Conservation (phyloP, 2,329 filamentous ascomycete genomes). For the Colletotrichum sp. region DNA sequence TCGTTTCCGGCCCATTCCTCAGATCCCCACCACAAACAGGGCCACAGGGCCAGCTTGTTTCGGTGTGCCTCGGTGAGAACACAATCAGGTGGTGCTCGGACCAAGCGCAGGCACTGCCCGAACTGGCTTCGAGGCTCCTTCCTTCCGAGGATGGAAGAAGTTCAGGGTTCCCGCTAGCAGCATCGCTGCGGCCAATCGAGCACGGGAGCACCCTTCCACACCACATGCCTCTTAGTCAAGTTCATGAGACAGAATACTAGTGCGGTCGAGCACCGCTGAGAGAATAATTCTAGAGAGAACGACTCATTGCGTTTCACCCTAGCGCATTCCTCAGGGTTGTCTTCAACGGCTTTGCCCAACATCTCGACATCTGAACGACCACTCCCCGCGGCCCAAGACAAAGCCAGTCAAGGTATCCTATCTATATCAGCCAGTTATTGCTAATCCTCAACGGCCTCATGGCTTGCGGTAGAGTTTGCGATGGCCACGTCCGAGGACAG, state of each 20-base stretch:
- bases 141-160: not conserved
- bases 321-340: not conserved
- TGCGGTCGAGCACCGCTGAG: constrained; percentile 3
- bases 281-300: not conserved
- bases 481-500: not conserved
- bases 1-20: not conserved
- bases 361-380: not conserved
- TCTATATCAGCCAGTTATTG: not conserved
- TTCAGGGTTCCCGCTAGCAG: not conserved
- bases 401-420: not conserved
- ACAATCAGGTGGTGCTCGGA: not conserved
- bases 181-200: not conserved
- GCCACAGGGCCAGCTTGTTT: not conserved
- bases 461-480: not conserved
- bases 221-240: not conserved
- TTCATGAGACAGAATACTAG: not conserved
- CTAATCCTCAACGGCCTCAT: not conserved
- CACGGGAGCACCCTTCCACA: not conserved
- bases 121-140: not conserved
- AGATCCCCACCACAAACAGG: not conserved
- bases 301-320: constrained; percentile 18
- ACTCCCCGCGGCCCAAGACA: not conserved
- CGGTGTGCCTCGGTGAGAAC: not conserved
- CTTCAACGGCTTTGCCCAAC: not conserved
- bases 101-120: not conserved